These are phyloP conservation scores for Zoysia pacifica DNA, from an alignment of 176 grass and related monocot species.

Conservation along the genomic window DNA sequence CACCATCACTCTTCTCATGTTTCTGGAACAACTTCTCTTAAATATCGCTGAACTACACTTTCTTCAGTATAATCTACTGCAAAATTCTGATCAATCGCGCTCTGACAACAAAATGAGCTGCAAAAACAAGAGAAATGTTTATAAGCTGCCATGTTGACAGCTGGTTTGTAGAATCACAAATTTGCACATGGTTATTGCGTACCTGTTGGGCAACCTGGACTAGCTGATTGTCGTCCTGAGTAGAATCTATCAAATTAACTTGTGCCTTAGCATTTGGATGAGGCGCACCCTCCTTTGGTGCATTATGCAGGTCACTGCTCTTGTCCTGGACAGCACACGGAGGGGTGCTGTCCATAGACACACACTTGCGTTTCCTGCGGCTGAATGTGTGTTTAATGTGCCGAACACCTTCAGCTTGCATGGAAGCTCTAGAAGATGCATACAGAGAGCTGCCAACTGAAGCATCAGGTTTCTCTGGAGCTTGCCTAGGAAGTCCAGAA, in stretches of 20 bases:
- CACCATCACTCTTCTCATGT: neutral
- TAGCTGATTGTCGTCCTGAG: constrained; percentile 63
- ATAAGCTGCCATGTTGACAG: neutral
- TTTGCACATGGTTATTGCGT: constrained; percentile 13
- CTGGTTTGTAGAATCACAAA: constrained; percentile 23
- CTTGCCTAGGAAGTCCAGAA: constrained; percentile 19
- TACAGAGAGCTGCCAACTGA: constrained; percentile 23
- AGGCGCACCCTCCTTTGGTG: constrained; percentile 37
- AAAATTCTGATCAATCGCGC: constrained; percentile 54
- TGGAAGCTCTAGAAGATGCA: constrained; percentile 33
- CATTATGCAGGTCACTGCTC: constrained; percentile 26
- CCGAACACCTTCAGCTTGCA: constrained; percentile 57
- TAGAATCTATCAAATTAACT: constrained; percentile 49
- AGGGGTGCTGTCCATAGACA: constrained; percentile 45
- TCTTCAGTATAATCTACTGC: constrained; percentile 32
- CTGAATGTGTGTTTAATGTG: constrained; percentile 88
- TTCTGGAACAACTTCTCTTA: constrained; percentile 7
- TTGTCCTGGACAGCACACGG: constrained; percentile 40
- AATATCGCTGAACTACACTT: constrained; percentile 12
- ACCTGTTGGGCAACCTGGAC: constrained; percentile 87
- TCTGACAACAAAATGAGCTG: constrained; percentile 92
- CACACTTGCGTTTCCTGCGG: constrained; percentile 75
- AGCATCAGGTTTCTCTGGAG: constrained; percentile 37
- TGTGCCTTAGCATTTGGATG: constrained; percentile 38
- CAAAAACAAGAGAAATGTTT: constrained; percentile 42